phyloP scores from a whole-genome alignment of 768 basidiomycete species.

The Tricholoma furcatifolium region DNA sequence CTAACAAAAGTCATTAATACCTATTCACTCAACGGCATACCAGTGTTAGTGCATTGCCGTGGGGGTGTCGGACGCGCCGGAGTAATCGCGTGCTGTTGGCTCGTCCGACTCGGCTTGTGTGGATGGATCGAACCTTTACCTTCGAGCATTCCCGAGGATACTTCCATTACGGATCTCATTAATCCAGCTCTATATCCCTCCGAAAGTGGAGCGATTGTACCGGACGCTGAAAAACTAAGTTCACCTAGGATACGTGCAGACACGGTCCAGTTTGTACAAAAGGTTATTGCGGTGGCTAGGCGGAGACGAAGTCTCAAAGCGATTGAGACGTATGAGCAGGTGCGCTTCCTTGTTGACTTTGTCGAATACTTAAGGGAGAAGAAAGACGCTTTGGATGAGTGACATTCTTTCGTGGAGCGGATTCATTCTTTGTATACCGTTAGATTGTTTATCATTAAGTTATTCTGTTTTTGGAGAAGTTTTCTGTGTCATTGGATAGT shows the following conservation, averaged over 20 bases:
- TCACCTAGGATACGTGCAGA: conserved; percentile 27
- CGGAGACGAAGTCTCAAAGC: conserved; percentile 83
- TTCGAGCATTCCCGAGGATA: neutral
- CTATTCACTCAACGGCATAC: conserved; percentile 72
- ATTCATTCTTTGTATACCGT: neutral
- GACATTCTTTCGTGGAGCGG: neutral
- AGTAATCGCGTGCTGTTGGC: conserved; percentile 89
- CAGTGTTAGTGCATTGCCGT: conserved; percentile 85
- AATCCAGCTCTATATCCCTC: neutral
- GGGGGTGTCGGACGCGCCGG: conserved; percentile 95
- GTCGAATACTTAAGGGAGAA: conserved; percentile 53
- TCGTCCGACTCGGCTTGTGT: conserved; percentile 87
- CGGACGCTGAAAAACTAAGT: neutral
- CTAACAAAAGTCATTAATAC: conserved; percentile 61
- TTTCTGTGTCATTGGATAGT: neutral
- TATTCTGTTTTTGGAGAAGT: neutral
- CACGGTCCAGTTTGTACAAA: conserved; percentile 67
- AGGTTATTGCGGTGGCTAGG: conserved; percentile 71
- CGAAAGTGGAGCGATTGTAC: neutral
- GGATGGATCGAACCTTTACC: conserved; percentile 49
- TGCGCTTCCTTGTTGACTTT: conserved; percentile 76
- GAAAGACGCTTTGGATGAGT: neutral
- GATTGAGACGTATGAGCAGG: conserved; percentile 93
- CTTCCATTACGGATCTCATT: neutral
- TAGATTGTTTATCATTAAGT: conserved; percentile 11